Evolutionary conservation across 108 stramenopile genomes (phyloP), one percentile per base, ranked within the genome.

Genomic region (Nitzschia sp.): DNA sequence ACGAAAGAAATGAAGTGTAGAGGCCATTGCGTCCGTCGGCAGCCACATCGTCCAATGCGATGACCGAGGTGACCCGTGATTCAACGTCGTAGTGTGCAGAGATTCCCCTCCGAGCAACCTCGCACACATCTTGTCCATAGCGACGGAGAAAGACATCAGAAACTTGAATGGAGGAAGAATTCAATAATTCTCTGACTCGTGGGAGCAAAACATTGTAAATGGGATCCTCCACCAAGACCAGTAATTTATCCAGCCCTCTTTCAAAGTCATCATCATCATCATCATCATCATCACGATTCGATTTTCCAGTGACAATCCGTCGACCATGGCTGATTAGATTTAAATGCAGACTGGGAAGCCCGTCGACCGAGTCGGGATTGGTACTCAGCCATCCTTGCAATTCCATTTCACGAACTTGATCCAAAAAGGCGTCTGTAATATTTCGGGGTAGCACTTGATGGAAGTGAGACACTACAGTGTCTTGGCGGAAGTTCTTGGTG

Each of bases 291-390:
- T n/a, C n/a, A n/a, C n/a, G n/a, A n/a, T n/a, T n/a, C n/a, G n/a
- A n/a, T 0, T 11, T 13, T 0, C 2, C 52, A 19, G 28, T 16
- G 27, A 22, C 45, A 13, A 26, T 38, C 5, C 82, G 82, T 55
- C 35, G 74, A 19, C 86, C 89, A 46, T 71, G 33, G 13, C 84
- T 81, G 16, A 87, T 71, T 8, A 90, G 50, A 69, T 90, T 90
- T 30, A 90, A 58, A 72, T 90, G 89, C 33, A 90, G 71, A n/a
- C 79, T 81, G 15, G 89, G 89, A 3, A 90, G 60, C 5, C 82
- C 82, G 74, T 90, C 89, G 15, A 90, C 89, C 21, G 80, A 81
- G 50, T 90, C 89, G 16, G 82, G 86, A 76, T 90, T 90, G 28
- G 69, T 80, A 53, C 86, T 87, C 9, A 85, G 57, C 84, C 82